Base-by-base conservation (phyloP, 1,284 basidiomycete genomes). In the Ceratobasidium papillatum region DNA sequence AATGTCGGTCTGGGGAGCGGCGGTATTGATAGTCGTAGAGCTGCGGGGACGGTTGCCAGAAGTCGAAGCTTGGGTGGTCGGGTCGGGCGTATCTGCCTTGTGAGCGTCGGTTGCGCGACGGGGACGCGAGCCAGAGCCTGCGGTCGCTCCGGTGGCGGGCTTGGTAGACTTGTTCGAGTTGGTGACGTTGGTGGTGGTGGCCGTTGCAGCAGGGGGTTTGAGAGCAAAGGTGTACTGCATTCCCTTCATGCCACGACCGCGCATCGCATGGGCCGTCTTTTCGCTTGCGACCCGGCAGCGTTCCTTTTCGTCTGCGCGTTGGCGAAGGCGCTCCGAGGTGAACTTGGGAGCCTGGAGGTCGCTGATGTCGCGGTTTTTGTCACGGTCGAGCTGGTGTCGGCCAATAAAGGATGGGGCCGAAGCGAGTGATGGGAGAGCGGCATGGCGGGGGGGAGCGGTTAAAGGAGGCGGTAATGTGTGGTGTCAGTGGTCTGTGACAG, bases 191-290 rank as follows among this genome's bases (percentile, higher is more conserved):
- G 74, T 69, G 52, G 74, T 56, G 30, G 74, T 69, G 8, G 74
- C 47, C 30, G 74, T 54, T n/a, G 69, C 49, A 32, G 74, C 61
- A 38, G 74, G 41, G 76, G 90, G 88, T 81, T 94, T 92, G 78
- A 93, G 85, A 78, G 89, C 89, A 81, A 94, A 94, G 1, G 92
- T 93, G 82, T 93, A 93, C 78, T 93, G 91, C 91, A 93, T 93
- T 61, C 91, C 88, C 78, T 91, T 91, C 82, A 93, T 91, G 61
- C 87, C 90, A 25, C 77, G 73, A 32, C 90, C 91, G 9, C 85
- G 77, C 89, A 86, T 78, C 86, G 85, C 78, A 84, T 87, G n/a
- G 90, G 71, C 54, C 43, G 74, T 74, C 66, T 69, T 74, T 65
- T 47, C 75, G 72, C 62, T 74, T 45, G 54, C 75, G 59, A 61